A percentile compares a stretch with the other conserved stretches of the same genome.
These are phyloP conservation scores for Musa acuminata DNA, from an alignment of 176 grass and related monocot genomes.

Conservation along the genomic window DNA sequence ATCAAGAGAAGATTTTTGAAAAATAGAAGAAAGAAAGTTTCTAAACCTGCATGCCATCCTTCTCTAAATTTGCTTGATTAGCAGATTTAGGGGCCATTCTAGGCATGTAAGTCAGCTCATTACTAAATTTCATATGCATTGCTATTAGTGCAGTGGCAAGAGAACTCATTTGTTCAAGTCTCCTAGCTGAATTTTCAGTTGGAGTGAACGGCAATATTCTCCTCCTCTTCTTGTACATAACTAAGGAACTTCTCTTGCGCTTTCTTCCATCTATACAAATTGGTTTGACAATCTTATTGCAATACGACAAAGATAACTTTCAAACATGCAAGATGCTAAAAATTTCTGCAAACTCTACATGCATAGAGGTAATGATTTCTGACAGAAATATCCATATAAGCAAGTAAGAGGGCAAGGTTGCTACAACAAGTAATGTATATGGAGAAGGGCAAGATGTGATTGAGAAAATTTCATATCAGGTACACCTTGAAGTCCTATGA, in stretches of 20 bases:
- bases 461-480: too few relatives aligned
- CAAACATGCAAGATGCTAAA: background rate
- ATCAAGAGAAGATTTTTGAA: background rate
- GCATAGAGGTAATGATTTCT: background rate
- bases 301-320: too few relatives aligned
- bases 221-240: constrained; percentile 73
- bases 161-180: constrained; percentile 75
- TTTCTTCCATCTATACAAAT: constrained; percentile 46
- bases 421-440: background rate
- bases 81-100: constrained; percentile 47
- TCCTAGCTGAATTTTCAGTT: constrained; percentile 39
- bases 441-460: background rate
- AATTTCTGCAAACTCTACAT: background rate
- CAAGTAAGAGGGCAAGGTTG: background rate
- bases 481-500: too few relatives aligned
- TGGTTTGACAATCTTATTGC: background rate
- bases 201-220: constrained; percentile 65
- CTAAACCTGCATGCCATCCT: constrained; percentile 83
- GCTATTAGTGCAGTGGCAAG: constrained; percentile 62
- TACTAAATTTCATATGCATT: constrained; percentile 59
- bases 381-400: background rate
- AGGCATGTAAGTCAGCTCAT: constrained; percentile 58
- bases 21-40: background rate
- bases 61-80: constrained; percentile 58
- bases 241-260: constrained; percentile 48